phyloP scores from a whole-genome alignment of 2,329 filamentous ascomycete genomes.

The Hypoxylon sp. region DNA sequence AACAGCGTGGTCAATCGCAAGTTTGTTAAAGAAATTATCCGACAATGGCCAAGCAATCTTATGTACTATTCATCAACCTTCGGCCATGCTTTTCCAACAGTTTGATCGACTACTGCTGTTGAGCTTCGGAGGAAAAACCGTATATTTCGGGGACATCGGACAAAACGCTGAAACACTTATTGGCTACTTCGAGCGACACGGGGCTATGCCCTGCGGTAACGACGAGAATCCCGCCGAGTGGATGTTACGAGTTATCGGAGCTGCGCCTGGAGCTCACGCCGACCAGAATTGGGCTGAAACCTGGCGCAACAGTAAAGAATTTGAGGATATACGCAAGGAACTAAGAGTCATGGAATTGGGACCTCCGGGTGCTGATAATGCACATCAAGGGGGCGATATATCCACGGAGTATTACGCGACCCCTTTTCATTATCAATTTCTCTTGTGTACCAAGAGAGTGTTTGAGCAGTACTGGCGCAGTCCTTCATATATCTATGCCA shows the following conservation, averaged over 20 bases:
- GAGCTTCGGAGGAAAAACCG: slow-evolving; percentile 67
- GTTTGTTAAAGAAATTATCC: slow-evolving; percentile 75
- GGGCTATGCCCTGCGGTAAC: slow-evolving; percentile 65
- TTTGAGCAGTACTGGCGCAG: slow-evolving; percentile 90
- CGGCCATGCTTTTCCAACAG: slow-evolving; percentile 58
- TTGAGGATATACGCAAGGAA: slow-evolving; percentile 30
- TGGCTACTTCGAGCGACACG: slow-evolving; percentile 72
- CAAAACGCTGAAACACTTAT: slow-evolving; percentile 63
- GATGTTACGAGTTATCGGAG: slow-evolving; percentile 64
- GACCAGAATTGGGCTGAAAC: slow-evolving; percentile 53
- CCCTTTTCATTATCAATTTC: slow-evolving; percentile 76
- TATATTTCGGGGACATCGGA: slow-evolving; percentile 71
- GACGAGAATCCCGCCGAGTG: slow-evolving; percentile 76
- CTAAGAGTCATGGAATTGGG: slow-evolving; percentile 33
- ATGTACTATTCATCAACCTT: slow-evolving; percentile 63
- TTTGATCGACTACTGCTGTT: slow-evolving; percentile 69
- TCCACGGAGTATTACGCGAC: slow-evolving; percentile 73
- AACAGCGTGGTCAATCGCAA: slow-evolving; percentile 79
- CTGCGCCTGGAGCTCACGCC: slow-evolving; percentile 27
- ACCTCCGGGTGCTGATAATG: slow-evolving; percentile 8
- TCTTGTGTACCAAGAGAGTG: slow-evolving; percentile 75
- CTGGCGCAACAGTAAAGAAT: slow-evolving; percentile 69
- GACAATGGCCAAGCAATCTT: slow-evolving; percentile 60
- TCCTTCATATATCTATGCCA: slow-evolving; percentile 83
- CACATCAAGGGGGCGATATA: slow-evolving; percentile 65